Evolutionary conservation across 306 rosid species (phyloP).

Genomic region (Sechiopsis laciniata): DNA sequence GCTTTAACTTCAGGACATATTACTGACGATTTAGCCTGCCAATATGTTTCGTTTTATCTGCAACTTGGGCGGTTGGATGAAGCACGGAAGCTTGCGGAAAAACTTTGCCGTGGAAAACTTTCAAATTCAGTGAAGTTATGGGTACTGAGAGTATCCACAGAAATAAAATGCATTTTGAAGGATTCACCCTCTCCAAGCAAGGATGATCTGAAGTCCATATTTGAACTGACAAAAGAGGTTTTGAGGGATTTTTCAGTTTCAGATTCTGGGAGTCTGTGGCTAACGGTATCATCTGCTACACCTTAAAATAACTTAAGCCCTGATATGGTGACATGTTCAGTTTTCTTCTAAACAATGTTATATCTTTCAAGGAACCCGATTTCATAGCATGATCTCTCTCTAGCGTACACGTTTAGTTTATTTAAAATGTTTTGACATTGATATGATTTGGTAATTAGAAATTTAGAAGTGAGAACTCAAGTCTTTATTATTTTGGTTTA

Average conservation of each 20-base stretch:
- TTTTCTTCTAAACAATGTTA: not conserved
- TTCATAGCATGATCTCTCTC: not conserved
- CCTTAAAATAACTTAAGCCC: not conserved
- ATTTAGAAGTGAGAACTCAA: not conserved
- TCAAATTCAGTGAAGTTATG: conserved; percentile 52
- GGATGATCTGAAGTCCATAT: conserved; percentile 55
- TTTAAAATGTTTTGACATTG: not conserved
- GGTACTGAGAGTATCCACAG: conserved; percentile 49
- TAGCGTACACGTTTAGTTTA: not conserved
- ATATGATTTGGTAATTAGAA: not conserved
- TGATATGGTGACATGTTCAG: not conserved
- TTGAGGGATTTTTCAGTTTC: conserved; percentile 42
- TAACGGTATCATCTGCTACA: conserved; percentile 47
- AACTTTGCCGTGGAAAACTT: conserved; percentile 50
- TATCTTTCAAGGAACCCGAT: not conserved
- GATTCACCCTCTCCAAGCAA: conserved; percentile 43
- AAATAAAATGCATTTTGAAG: conserved; percentile 42
- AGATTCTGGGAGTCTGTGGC: conserved; percentile 73
- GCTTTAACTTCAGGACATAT: conserved; percentile 58
- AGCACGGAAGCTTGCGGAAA: conserved; percentile 57
- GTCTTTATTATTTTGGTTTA: not conserved
- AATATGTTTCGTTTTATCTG: conserved; percentile 51
- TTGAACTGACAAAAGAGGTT: conserved; percentile 44
- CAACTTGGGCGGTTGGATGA: conserved; percentile 57
- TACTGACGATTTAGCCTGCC: conserved; percentile 63